phyloP scores from a whole-genome alignment of 306 rosid genomes.

The Rosa chinensis region DNA sequence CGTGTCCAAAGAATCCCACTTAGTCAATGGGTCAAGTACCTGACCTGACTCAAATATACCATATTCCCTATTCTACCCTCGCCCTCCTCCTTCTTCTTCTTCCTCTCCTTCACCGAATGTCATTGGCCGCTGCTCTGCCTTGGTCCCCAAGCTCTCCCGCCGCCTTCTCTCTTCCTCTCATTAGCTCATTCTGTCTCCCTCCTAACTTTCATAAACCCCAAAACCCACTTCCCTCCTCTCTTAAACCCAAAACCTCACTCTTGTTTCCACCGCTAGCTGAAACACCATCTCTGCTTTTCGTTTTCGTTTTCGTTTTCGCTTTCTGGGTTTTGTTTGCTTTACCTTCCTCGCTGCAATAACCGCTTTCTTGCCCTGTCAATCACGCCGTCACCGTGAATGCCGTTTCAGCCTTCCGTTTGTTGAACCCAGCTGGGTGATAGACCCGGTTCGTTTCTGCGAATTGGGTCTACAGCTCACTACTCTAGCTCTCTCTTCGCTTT shows the following conservation, averaged over 20 bases:
- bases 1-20: neutral
- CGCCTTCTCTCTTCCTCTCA: neutral
- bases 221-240: neutral
- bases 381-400: slow-evolving; percentile 13
- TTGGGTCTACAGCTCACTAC: slow-evolving; percentile 16
- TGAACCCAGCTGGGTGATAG: neutral
- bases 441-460: slow-evolving; percentile 4
- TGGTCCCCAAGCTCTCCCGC: slow-evolving; percentile 2
- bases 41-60: neutral
- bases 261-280: neutral
- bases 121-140: neutral
- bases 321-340: too few relatives aligned
- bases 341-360: neutral
- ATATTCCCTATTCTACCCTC: neutral
- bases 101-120: neutral
- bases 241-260: neutral
- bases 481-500: neutral
- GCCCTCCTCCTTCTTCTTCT: neutral
- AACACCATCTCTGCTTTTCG: too few relatives aligned
- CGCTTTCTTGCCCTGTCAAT: neutral
- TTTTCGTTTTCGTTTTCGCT: too few relatives aligned
- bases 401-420: slow-evolving; percentile 1
- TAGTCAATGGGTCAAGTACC: neutral
- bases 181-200: neutral
- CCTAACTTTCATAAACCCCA: neutral